These are phyloP conservation scores for Cylindrotheca closterium DNA, from an alignment of 108 stramenopile genomes.

Conservation along the genomic window DNA sequence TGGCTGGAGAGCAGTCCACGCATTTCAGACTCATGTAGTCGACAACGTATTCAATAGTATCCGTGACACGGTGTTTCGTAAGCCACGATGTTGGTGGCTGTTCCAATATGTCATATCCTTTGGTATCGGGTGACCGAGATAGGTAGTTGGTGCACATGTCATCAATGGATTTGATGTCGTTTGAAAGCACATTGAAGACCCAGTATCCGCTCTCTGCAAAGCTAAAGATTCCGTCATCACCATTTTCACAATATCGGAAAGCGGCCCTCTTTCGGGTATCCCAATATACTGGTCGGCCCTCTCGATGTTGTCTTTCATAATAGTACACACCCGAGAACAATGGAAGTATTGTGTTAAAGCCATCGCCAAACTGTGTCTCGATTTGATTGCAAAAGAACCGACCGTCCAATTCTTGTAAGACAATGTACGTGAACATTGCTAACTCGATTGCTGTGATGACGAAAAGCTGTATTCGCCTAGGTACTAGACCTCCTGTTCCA, in stretches of 20 bases:
- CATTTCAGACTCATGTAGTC: neutral
- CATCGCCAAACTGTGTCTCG: constrained; percentile 13
- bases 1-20: neutral
- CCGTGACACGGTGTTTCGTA: neutral
- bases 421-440: neutral
- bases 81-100: no score
- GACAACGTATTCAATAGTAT: neutral
- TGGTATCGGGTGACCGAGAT: no score
- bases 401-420: neutral
- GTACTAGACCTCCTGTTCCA: neutral
- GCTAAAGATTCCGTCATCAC: neutral
- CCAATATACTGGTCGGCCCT: constrained; percentile 9
- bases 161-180: neutral
- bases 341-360: neutral
- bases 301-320: neutral
- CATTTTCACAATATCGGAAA: constrained; percentile 10
- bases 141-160: no score
- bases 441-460: neutral
- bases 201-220: neutral
- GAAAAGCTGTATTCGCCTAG: neutral
- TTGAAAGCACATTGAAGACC: neutral
- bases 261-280: neutral
- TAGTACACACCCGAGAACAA: constrained; percentile 2
- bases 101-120: no score
- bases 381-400: constrained; percentile 1